Evolutionary conservation across 129 eudicot species (phyloP), one percentile per base, ranked within the genome.

Genomic region (Chrysanthemum seticuspe): DNA sequence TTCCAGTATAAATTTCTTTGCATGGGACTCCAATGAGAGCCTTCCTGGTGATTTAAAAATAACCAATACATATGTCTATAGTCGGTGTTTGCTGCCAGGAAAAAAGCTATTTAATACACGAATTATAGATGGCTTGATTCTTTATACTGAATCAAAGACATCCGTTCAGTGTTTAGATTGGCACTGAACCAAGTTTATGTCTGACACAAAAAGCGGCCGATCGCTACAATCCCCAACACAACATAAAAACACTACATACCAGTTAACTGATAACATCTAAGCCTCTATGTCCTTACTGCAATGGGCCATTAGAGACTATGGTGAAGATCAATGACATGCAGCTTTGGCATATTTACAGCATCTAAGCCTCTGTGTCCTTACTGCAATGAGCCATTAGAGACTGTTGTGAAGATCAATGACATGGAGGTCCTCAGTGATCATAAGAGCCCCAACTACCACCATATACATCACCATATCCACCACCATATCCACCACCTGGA

Each of bases 11-110:
- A 86, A 90, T 65, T 70, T 74, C 85, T 81, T 85, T 21, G 86
- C 89, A 60, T 60, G 71, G 14, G 89, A 70, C 78, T 90, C 96
- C 82, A 86, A 74, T 25, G 61, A 75, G 61, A 84, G 86, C 83
- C 86, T 85, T 67, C 99, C 99, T 83, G 88, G 61, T 4, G 86
- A 73, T 68, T 52, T 73, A 78, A 95, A 95, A 55, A 95, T 81
- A 23, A 23, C 25, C 25, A 23, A 23, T 23, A 23, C 25, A 23
- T 23, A 23, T 23, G 25, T 23, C 25, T 23, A 23, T 23, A 23
- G 25, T 23, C 25, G 25, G 25, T 23, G 1, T 23, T 23, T 23
- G 25, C 25, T 23, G 25, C 25, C 25, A 23, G 25, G 25, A 23
- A 23, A 23, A 23, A 23, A 23, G 25, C 25, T 23, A 23, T 23